Base-by-base conservation (phyloP, 371 early-diverging fungal species). In the Smittium culicis region DNA sequence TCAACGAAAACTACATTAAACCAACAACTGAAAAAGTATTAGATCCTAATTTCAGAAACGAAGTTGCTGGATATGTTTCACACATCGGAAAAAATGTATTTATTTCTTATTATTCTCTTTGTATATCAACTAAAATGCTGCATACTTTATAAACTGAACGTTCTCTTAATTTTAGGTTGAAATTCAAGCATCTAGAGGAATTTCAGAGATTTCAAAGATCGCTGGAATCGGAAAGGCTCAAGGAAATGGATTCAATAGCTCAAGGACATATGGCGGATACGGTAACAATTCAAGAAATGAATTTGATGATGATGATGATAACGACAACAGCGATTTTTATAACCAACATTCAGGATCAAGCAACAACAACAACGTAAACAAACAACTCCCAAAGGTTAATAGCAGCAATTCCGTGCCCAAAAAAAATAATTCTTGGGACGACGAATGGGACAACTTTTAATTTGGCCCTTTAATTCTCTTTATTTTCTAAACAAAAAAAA, bases 21-120 rank as follows among this genome's bases (percentile, higher is more conserved):
- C 94, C 94, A n/a, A 86, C 91, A 0, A 78, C 89, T 27, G 81
- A 84, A n/a, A 88, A 87, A 25, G 81, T 92, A 28, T 84, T 86
- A n/a, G 93, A 95, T 73, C 93, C 93, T 8, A 85, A 90, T 63
- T 85, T 94, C 62, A 82, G 84, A 71, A 81, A 77, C 69, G 87
- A 86, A 61, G 82, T 92, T 27, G 76, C 79, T 31, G 83, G 80
- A 11, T 87, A 88, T 74, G 86, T 88, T 56, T 80, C 79, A n/a
- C 72, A 79, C 1, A 78, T 88, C 67, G 81, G 86, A n/a, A 80
- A 81, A 69, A 86, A 82, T 81, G 86, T 87, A 79, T 30, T 70
- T 70, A 5, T 66, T 70, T 62, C 64, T 61, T 2, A 67, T 66
- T 24, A 34, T 65, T 74, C 34, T 71, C 67, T 25, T 61, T 59